These are phyloP conservation scores for Rhizopus arrhizus DNA, from an alignment of 371 early-diverging fungal genomes.

Conservation along the genomic window DNA sequence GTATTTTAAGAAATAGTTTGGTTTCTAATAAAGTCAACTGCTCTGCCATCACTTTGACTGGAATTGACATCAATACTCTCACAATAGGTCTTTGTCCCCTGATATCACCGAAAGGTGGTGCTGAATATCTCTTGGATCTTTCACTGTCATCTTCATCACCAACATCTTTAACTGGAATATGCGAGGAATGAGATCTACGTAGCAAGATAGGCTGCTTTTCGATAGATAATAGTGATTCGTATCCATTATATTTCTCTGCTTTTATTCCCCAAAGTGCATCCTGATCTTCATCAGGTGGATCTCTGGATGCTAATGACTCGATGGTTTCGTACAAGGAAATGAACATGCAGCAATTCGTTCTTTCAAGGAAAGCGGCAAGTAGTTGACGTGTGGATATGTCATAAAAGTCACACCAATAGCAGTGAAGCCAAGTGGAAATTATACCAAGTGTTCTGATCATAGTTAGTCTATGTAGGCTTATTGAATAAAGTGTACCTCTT, in stretches of 20 bases:
- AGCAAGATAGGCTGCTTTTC: neutral
- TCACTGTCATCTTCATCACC: neutral
- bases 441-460: conserved; percentile 43
- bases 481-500: conserved; percentile 9
- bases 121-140: neutral
- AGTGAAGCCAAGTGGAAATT: conserved; percentile 48
- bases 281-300: conserved; percentile 35
- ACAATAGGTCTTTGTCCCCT: neutral
- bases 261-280: conserved; percentile 38
- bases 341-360: conserved; percentile 25
- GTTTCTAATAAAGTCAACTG: conserved; percentile 67
- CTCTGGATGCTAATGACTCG: conserved; percentile 30
- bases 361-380: conserved; percentile 41
- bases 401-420: conserved; percentile 56
- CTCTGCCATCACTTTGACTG: conserved; percentile 55
- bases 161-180: neutral
- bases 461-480: conserved; percentile 1
- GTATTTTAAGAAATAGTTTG: conserved; percentile 40
- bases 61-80: neutral
- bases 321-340: conserved; percentile 33
- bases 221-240: too few relatives aligned
- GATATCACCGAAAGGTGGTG: conserved; percentile 4
- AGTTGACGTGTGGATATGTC: conserved; percentile 49
- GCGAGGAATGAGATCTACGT: neutral
- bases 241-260: conserved; percentile 22